Base-by-base conservation (phyloP, 2,329 filamentous ascomycete genomes). In the Colletotrichum tabaci region DNA sequence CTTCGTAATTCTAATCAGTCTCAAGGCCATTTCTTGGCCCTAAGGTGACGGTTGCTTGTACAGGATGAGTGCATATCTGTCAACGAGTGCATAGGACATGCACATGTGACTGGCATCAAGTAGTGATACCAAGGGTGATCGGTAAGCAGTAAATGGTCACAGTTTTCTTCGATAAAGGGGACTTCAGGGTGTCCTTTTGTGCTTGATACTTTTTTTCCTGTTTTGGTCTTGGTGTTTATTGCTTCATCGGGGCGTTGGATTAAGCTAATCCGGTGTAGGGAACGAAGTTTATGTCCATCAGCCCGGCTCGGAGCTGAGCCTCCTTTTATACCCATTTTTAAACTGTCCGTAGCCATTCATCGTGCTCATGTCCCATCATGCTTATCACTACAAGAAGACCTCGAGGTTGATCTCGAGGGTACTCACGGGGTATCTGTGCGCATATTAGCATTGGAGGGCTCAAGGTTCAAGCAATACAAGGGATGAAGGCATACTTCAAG, bases 361-460 rank as follows among this genome's bases (percentile, higher is more conserved):
- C 70, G 66, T 66, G 44, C 66, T 64, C 67, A 57, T 71, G 55
- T 61, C 56, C 70, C 66, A 61, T 71, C 66, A 68, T 70, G 53
- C 70, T 65, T 49, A 38, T 70, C 63, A 79, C 81, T 87, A 98
- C 84, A 98, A 87, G 88, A 99, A 97, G 75, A 93, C 90, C 84
- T 98, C 96, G 42, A 98, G 89, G 83, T 98, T 98, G 80, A 99
- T 89, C 86, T 99, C 96, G 76, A 99, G 84, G 53, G 94, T 95
- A 84, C 95, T 98, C 77, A 97, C 95, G 52, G 96, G 96, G 86
- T 95, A 96, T 86, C 91, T 93, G 35, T 30, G 44, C 38, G 23
- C 9, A 7, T 8, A 52, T 74, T 49, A 71, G 63, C 30, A 42
- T n/a, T 46, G 21, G 8, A 67, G 30, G 38, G 38, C 23, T n/a